Evolutionary conservation across 2,329 filamentous ascomycete genomes (phyloP), one percentile per base, ranked within the genome.

Genomic region (Cercospora sp.): DNA sequence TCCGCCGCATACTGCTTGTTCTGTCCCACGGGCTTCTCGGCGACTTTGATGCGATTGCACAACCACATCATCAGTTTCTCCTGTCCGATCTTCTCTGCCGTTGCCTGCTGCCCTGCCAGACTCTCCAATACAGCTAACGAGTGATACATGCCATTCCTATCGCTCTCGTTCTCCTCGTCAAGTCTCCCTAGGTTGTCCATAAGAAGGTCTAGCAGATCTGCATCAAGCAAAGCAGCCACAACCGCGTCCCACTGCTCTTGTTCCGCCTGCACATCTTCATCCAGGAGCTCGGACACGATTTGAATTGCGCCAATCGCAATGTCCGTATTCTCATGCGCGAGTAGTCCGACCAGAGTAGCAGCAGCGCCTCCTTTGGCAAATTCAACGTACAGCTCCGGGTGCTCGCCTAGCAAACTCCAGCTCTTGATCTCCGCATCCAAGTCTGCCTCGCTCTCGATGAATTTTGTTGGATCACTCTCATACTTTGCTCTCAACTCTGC

Each of bases 1-100:
- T 99, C 95, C 16, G 94, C 93, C 0, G 93, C 87, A 78, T 98
- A 99, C 78, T 97, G 94, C 78, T 95, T 96, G 78, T 99, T 99
- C 77, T 99, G 95, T 5, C 88, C 85, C 0, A 96, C 87, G 0
- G 84, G 83, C 3, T 82, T 82, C 77, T 97, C 93, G 61, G 86
- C 85, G 65, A 84, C 85, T 72, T 91, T 88, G 69, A 93, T 90
- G 60, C 95, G 87, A 60, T 85, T 81, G 39, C 97, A 82, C 2
- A 99, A 85, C 93, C 93, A 98, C 55, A 86, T 82, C 7, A 97
- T 77, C 0, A 97, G 82, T 5, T 88, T 87, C 68, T 94, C 87
- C 67, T 86, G 82, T 3, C 90, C 92, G 60, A 98, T 88, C 48
- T 85, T 87, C 71, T 93, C 90, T 1, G 91, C 89, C 13, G 91